Percentiles rank a stretch among this genome's conserved stretches.
These are phyloP conservation scores for Saccharata proteae DNA, from an alignment of 2,329 filamentous ascomycete species.

Conservation along the genomic window DNA sequence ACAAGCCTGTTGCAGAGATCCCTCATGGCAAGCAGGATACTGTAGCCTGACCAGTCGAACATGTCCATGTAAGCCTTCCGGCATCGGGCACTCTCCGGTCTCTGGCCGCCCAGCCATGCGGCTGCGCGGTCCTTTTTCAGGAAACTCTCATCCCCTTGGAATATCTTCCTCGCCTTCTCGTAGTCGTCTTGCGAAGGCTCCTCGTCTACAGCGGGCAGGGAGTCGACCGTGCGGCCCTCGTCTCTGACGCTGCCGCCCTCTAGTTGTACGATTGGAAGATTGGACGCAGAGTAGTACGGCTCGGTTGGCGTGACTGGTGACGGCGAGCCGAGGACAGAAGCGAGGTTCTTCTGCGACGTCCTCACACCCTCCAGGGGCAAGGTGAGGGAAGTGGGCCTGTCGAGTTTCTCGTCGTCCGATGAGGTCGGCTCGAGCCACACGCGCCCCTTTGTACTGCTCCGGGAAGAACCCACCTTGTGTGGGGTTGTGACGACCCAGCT, in stretches of 20 bases:
- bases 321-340: constrained; percentile 8
- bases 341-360: constrained; percentile 17
- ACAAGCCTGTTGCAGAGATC: constrained; percentile 71
- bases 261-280: constrained; percentile 38
- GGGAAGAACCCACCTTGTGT: constrained; percentile 12
- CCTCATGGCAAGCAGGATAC: constrained; percentile 66
- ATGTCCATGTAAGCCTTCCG: constrained; percentile 79
- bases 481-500: constrained; percentile 24
- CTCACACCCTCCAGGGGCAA: constrained; percentile 28
- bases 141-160: constrained; percentile 70
- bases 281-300: constrained; percentile 35
- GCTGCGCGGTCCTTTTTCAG: constrained; percentile 70
- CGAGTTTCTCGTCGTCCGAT: constrained; percentile 22
- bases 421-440: constrained; percentile 29
- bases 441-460: constrained; percentile 17
- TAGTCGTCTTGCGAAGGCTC: constrained; percentile 54
- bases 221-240: constrained; percentile 5
- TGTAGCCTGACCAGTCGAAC: constrained; percentile 74
- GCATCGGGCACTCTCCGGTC: constrained; percentile 39
- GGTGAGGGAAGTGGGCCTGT: constrained; percentile 16
- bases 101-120: constrained; percentile 70
- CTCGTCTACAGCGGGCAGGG: constrained; percentile 10
- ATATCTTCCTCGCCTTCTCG: constrained; percentile 71
- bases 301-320: constrained; percentile 32
- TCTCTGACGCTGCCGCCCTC: constrained; percentile 32